Percentiles rank a stretch among this genome's conserved stretches.
Evolutionary conservation across 768 basidiomycete genomes (phyloP).

Genomic region (Paxillus involutus): DNA sequence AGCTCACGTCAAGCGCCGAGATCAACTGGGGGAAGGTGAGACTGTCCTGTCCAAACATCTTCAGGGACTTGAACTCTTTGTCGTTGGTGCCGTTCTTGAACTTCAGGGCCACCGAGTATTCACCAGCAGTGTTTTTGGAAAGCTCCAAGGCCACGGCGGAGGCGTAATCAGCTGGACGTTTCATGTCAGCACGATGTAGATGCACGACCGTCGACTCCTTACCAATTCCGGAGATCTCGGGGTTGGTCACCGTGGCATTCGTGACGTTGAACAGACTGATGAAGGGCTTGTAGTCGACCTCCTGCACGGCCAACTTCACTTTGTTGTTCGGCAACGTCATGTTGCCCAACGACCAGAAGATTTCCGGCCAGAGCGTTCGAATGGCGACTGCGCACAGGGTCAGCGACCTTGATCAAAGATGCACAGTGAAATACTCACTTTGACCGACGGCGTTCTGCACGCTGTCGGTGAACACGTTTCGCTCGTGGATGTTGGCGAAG

Average conservation of each 20-base stretch:
- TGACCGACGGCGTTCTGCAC: conserved; percentile 67
- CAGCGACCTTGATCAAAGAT: not conserved
- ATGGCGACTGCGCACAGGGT: conserved; percentile 60
- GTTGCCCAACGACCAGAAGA: conserved; percentile 70
- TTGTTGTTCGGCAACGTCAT: conserved; percentile 75
- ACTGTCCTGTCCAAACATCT: conserved; percentile 56
- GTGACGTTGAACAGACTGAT: conserved; percentile 83
- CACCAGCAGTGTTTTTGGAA: conserved; percentile 57
- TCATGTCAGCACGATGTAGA: not conserved
- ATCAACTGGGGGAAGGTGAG: conserved; percentile 21
- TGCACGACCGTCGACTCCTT: conserved; percentile 27
- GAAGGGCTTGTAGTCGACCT: conserved; percentile 87
- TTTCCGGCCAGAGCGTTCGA: conserved; percentile 69
- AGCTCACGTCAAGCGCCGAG: conserved; percentile 16
- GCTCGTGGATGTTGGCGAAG: conserved; percentile 78
- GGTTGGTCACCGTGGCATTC: conserved; percentile 58
- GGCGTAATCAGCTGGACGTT: conserved; percentile 52
- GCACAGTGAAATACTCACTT: conserved; percentile 44
- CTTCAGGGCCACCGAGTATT: conserved; percentile 72
- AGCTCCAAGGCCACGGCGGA: conserved; percentile 76
- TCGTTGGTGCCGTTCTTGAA: conserved; percentile 76
- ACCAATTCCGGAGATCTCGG: conserved; percentile 67
- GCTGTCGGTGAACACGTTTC: conserved; percentile 65
- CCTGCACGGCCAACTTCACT: conserved; percentile 72
- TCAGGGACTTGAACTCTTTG: conserved; percentile 55